These are phyloP conservation scores for Mortierella sp. DNA, from an alignment of 371 early-diverging fungal species.

Conservation along the genomic window DNA sequence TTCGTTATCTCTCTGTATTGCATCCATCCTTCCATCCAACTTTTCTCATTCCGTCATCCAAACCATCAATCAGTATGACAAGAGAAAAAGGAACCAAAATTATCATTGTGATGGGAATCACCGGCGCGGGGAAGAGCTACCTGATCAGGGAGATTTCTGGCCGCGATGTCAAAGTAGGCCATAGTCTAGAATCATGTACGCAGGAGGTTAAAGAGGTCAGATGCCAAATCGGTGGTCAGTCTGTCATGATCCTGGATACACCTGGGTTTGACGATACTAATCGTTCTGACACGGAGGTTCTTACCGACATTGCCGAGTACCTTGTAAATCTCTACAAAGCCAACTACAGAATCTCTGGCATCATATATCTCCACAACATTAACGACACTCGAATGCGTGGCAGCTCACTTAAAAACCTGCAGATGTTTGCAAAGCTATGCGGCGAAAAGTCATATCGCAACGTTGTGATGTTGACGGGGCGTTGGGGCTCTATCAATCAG, in stretches of 20 bases:
- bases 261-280: constrained; percentile 3
- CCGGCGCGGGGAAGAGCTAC: constrained; percentile 2
- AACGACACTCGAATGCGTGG: background rate
- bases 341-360: background rate
- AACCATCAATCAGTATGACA: too few relatives aligned
- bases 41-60: too few relatives aligned
- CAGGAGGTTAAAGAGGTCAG: background rate
- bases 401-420: background rate
- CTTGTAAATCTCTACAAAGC: background rate
- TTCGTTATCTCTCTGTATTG: too few relatives aligned
- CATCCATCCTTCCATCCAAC: too few relatives aligned
- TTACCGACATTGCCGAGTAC: background rate
- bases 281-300: constrained; percentile 1
- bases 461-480: background rate
- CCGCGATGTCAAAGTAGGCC: constrained; percentile 1
- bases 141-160: constrained; percentile 3
- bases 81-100: background rate
- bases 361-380: constrained; percentile 5
- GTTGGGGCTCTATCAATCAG: background rate
- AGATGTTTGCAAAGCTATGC: constrained; percentile 1
- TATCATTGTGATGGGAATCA: background rate
- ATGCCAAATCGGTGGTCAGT: background rate
- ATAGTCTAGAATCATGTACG: background rate
- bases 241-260: background rate
- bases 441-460: background rate